Conservation (phyloP, 495 filamentous ascomycete genomes). For the Aspergillus wentii region DNA sequence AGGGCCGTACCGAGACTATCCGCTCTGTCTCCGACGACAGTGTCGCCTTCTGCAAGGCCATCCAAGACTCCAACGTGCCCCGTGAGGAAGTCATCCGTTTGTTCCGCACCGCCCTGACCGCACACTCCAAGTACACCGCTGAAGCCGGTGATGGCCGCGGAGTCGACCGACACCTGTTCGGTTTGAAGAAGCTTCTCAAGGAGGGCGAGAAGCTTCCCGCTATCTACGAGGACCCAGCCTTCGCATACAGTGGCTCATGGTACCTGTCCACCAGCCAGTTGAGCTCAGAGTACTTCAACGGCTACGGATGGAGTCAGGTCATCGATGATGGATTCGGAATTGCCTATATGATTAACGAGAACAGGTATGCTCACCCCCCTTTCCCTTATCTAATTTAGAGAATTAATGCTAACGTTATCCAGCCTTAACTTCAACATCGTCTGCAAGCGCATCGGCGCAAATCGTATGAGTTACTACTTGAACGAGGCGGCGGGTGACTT, state of each 20-base stretch:
- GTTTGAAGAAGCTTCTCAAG: constrained; percentile 83
- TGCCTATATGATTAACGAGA: constrained; percentile 99
- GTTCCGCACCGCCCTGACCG: constrained; percentile 74
- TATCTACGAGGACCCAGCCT: constrained; percentile 84
- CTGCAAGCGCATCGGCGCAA: constrained; percentile 83
- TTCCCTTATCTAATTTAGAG: background rate
- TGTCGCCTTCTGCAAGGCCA: constrained; percentile 84
- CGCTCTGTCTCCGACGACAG: constrained; percentile 87
- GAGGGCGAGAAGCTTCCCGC: constrained; percentile 78
- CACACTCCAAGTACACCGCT: constrained; percentile 84
- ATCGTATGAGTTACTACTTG: constrained; percentile 92
- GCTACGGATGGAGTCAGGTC: constrained; percentile 99
- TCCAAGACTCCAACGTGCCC: constrained; percentile 59
- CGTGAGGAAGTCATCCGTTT: constrained; percentile 61
- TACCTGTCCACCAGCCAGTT: constrained; percentile 85
- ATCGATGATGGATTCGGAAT: constrained; percentile 95
- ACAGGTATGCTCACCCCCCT: constrained; percentile 44
- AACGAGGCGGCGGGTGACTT: constrained; percentile 90
- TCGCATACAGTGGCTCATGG: constrained; percentile 80
- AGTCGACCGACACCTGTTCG: constrained; percentile 94
- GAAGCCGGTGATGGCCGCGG: constrained; percentile 88
- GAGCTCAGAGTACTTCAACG: constrained; percentile 96
- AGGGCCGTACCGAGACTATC: constrained; percentile 94
- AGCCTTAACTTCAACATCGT: constrained; percentile 98
- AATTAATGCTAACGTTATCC: constrained; percentile 13